These are phyloP conservation scores for Saccharum hybrid DNA, from an alignment of 202 grass and related monocot genomes.

Conservation along the genomic window DNA sequence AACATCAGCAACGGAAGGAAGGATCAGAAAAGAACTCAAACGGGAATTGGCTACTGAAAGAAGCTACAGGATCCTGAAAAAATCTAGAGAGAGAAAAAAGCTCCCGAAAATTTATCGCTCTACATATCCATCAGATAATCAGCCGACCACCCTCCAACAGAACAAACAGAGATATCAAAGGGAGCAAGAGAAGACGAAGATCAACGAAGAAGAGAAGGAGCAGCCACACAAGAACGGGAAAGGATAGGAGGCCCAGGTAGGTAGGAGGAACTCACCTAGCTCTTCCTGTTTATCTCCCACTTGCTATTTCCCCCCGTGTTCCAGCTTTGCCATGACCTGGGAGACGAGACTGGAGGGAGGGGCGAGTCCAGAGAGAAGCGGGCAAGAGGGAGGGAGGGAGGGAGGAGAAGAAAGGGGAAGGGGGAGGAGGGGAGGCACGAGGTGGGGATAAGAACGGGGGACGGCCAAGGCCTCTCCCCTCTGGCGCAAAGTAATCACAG, in stretches of 20 bases:
- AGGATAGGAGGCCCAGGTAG: background rate
- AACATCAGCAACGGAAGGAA: background rate
- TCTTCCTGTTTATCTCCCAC: slow-evolving; percentile 32
- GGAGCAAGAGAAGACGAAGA: background rate
- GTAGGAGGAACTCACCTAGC: slow-evolving; percentile 50
- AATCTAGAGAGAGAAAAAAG: background rate
- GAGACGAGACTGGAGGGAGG: background rate
- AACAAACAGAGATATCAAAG: background rate
- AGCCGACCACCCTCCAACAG: background rate
- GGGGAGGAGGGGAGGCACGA: background rate
- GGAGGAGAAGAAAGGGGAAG: background rate
- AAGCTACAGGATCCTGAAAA: slow-evolving; percentile 8
- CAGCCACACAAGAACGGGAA: slow-evolving; percentile 1
- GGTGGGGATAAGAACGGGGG: slow-evolving; percentile 32
- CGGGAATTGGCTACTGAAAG: slow-evolving; percentile 39
- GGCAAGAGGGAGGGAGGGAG: background rate
- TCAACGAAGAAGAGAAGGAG: background rate
- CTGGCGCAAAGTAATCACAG: slow-evolving; percentile 28
- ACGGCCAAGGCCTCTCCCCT: background rate
- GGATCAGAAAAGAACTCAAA: slow-evolving; percentile 34
- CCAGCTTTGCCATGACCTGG: slow-evolving; percentile 60
- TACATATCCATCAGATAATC: background rate
- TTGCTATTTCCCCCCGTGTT: slow-evolving; percentile 38
- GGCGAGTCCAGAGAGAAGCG: background rate
- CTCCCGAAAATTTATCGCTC: background rate